These are phyloP conservation scores for Edaphochlamys debaryana DNA, from an alignment of 139 green algal species.

Conservation along the genomic window DNA sequence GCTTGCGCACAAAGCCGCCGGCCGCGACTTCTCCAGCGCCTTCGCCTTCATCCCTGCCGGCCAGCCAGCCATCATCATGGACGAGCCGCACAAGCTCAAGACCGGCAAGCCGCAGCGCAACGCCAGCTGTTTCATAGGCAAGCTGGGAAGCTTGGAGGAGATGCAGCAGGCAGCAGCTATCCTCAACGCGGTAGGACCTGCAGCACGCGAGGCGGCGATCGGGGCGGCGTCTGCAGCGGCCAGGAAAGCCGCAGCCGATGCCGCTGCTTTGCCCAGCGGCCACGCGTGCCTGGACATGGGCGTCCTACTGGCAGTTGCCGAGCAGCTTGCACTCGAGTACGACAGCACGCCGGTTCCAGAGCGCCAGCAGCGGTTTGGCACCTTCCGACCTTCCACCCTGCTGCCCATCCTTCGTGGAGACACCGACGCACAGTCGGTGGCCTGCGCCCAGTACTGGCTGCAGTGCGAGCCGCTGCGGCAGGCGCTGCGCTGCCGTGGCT, in stretches of 20 bases:
- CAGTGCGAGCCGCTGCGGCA: background rate
- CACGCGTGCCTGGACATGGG: background rate
- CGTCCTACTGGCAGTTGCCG: background rate
- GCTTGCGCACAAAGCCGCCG: too few species aligned
- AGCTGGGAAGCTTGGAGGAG: background rate
- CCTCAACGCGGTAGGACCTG: background rate
- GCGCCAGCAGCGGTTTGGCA: background rate
- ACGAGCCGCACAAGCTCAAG: background rate
- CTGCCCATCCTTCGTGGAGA: background rate
- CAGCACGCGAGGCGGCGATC: background rate
- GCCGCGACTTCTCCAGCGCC: background rate
- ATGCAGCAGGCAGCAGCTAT: background rate
- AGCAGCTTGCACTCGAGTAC: background rate
- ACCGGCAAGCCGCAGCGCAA: background rate
- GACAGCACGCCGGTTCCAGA: background rate
- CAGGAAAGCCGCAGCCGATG: too few species aligned
- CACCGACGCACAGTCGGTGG: background rate
- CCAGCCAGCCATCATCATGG: background rate
- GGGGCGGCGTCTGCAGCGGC: too few species aligned
- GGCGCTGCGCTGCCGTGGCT: background rate
- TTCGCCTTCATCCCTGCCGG: background rate
- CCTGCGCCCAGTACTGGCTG: background rate
- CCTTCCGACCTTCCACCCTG: background rate
- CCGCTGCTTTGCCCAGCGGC: background rate
- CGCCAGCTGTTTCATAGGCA: background rate